Evolutionary conservation across 164 flowering plant genomes (phyloP).

Genomic region (Litsea cubeba): DNA sequence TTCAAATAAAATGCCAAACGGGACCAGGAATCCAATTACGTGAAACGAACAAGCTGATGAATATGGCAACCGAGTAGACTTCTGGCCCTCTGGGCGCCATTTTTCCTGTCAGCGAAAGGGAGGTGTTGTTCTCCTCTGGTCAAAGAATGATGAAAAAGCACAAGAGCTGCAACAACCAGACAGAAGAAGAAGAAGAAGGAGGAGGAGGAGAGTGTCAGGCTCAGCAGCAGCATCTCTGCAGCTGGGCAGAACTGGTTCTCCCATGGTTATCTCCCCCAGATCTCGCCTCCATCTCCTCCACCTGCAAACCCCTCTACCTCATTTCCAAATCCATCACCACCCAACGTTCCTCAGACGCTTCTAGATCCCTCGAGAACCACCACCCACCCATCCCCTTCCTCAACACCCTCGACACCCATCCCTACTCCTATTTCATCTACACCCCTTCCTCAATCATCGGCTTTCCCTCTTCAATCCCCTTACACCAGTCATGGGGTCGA

Average conservation of each 20-base stretch:
- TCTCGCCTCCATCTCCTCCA: slow-evolving; percentile 48
- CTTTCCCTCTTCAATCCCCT: slow-evolving; percentile 12
- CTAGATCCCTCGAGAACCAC: slow-evolving; percentile 51
- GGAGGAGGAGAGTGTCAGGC: neutral
- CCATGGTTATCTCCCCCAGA: slow-evolving; percentile 56
- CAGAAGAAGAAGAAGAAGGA: neutral
- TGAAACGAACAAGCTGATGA: too few species aligned
- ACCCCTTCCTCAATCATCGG: slow-evolving; percentile 41
- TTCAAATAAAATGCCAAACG: too few species aligned
- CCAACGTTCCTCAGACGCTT: slow-evolving; percentile 57
- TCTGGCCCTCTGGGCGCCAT: too few species aligned
- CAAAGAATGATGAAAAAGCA: neutral
- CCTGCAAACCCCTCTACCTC: slow-evolving; percentile 53
- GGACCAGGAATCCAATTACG: too few species aligned
- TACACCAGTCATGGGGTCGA: slow-evolving; percentile 56
- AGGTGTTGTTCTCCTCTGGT: too few species aligned
- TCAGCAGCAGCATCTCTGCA: slow-evolving; percentile 12
- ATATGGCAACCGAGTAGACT: too few species aligned
- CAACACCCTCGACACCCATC: slow-evolving; percentile 46
- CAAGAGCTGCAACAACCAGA: neutral
- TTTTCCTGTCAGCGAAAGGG: too few species aligned
- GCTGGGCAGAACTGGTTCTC: slow-evolving; percentile 46
- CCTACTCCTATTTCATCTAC: slow-evolving; percentile 72
- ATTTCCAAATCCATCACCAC: slow-evolving; percentile 43
- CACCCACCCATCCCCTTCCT: slow-evolving; percentile 53